Evolutionary conservation across 1,139 yeast species (phyloP).

Genomic region (Blastobotrys aristatus): DNA sequence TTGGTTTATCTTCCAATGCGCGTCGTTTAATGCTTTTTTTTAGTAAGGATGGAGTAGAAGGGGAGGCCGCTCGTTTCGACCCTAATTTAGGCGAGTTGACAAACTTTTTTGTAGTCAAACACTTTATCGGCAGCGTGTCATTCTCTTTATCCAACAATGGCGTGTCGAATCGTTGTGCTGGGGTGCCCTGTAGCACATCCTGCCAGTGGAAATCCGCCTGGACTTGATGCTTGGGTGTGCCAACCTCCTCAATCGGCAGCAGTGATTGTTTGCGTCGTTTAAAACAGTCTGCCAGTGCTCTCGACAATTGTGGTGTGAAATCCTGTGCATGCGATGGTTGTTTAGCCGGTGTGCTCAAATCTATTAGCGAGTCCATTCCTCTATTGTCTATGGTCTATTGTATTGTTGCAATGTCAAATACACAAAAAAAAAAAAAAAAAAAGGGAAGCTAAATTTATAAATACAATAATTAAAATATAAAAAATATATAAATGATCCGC

Average conservation of each 20-base stretch:
- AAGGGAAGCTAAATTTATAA: slow-evolving; percentile 12
- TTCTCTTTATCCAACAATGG: slow-evolving; percentile 5
- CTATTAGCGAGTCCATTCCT: slow-evolving; percentile 19
- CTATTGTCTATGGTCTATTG: slow-evolving; percentile 1
- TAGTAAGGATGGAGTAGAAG: slow-evolving; percentile 21
- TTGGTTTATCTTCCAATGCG: slow-evolving; percentile 13
- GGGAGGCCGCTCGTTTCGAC: slow-evolving; percentile 19
- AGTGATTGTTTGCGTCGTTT: slow-evolving; percentile 19
- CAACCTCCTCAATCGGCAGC: slow-evolving; percentile 12
- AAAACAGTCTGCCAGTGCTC: slow-evolving; percentile 25
- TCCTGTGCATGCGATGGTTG: slow-evolving; percentile 12
- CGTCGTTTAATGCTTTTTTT: slow-evolving; percentile 15
- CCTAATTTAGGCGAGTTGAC: slow-evolving; percentile 4
- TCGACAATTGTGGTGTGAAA: slow-evolving; percentile 24
- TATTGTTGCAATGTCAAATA: not conserved
- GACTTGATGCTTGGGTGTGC: slow-evolving; percentile 6
- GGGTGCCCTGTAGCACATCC: slow-evolving; percentile 5
- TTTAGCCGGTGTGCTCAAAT: slow-evolving; percentile 23
- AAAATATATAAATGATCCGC: not conserved
- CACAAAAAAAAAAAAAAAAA: not conserved
- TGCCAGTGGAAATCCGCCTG: slow-evolving; percentile 6
- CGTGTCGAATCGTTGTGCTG: not conserved
- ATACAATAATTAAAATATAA: not conserved
- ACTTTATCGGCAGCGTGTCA: not conserved
- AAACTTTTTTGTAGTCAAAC: not conserved